These are phyloP conservation scores for Salvia rosmarinus DNA, from an alignment of 257 asterid genomes.

Conservation along the genomic window DNA sequence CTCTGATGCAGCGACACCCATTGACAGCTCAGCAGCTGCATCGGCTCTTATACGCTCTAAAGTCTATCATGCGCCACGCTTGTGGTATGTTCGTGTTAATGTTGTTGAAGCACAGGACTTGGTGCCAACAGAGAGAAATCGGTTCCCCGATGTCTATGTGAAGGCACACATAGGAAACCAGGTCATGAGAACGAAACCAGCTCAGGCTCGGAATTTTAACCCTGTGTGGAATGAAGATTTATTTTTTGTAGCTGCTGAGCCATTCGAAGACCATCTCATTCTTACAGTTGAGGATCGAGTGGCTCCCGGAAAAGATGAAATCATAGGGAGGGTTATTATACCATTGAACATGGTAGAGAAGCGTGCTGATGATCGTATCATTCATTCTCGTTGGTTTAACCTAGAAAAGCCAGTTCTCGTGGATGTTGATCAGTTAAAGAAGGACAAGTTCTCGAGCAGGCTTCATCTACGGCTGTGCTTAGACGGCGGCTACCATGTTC, in stretches of 20 bases:
- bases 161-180: conserved; percentile 91
- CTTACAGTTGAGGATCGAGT: conserved; percentile 90
- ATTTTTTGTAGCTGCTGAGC: conserved; percentile 84
- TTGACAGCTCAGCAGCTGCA: conserved; percentile 76
- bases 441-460: conserved; percentile 75
- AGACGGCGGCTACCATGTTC: conserved; percentile 94
- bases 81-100: conserved; percentile 89
- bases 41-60: conserved; percentile 77
- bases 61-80: conserved; percentile 87
- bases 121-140: conserved; percentile 66
- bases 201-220: conserved; percentile 68
- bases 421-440: conserved; percentile 84
- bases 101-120: conserved; percentile 93
- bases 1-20: conserved; percentile 79
- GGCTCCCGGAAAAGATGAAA: conserved; percentile 91
- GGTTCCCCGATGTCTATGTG: conserved; percentile 79
- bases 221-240: conserved; percentile 94
- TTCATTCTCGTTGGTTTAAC: conserved; percentile 88
- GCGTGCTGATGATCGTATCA: conserved; percentile 83
- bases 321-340: conserved; percentile 77
- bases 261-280: conserved; percentile 84
- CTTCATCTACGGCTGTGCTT: conserved; percentile 85
- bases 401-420: conserved; percentile 73
- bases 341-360: conserved; percentile 74
- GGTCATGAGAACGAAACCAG: conserved; percentile 75